Percentiles rank a stretch among this genome's conserved stretches.
phyloP scores from a whole-genome alignment of 805 yeast species.

The Barnettozyma wickerhamii region DNA sequence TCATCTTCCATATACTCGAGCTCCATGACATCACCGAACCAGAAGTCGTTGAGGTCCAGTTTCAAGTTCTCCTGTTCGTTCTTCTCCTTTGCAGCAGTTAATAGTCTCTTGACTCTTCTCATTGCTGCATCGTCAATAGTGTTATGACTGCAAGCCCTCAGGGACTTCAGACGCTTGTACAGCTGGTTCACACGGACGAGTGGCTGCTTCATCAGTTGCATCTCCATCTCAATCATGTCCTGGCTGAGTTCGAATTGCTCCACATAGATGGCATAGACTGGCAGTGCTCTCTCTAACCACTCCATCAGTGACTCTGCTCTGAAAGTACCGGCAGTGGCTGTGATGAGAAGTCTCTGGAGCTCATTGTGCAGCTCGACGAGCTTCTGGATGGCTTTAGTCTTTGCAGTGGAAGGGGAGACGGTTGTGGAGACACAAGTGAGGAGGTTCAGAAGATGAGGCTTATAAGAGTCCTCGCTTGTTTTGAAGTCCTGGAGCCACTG shows the following conservation, averaged over 20 bases:
- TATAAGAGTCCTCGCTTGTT: conserved; percentile 1
- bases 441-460: conserved; percentile 4
- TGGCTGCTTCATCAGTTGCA: conserved; percentile 8
- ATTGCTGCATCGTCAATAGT: neutral
- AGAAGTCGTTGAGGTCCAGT: conserved; percentile 18
- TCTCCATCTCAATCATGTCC: conserved; percentile 11
- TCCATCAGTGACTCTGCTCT: conserved; percentile 2
- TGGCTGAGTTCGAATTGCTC: conserved; percentile 3
- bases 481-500: conserved; percentile 5
- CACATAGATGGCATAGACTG: conserved; percentile 9
- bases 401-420: neutral
- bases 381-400: neutral
- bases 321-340: too few relatives aligned
- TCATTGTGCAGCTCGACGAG: conserved; percentile 8
- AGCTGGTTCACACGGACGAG: conserved; percentile 10
- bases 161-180: neutral
- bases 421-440: conserved; percentile 1
- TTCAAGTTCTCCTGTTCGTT: conserved; percentile 18
- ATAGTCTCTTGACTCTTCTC: neutral
- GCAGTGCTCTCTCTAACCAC: conserved; percentile 7
- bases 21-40: conserved; percentile 17
- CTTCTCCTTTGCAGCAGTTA: conserved; percentile 16
- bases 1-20: conserved; percentile 7
- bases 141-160: neutral
- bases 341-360: conserved; percentile 3